A percentile compares a stretch with the other conserved stretches of the same genome.
phyloP scores from a whole-genome alignment of 805 yeast genomes.

The Schwanniomyces occidentalis region DNA sequence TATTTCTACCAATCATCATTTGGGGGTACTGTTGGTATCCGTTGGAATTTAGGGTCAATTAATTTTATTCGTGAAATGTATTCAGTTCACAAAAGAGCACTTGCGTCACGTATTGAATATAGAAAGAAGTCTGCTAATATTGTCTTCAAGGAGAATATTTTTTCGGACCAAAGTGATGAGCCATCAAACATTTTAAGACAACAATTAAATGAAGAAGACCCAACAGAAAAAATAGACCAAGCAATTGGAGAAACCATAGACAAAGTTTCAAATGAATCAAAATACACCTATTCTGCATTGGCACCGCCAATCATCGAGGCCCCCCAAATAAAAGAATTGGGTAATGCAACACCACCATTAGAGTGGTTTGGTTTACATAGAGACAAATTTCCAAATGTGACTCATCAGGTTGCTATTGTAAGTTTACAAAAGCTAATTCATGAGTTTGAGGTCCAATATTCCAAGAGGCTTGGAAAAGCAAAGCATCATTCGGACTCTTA shows the following conservation, averaged over 20 bases:
- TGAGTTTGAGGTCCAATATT: conserved; percentile 59
- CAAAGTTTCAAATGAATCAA: conserved; percentile 36
- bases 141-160: conserved; percentile 13
- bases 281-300: conserved; percentile 60
- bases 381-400: conserved; percentile 77
- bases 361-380: conserved; percentile 98
- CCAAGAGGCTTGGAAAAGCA: conserved; percentile 49
- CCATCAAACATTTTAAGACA: conserved; percentile 11
- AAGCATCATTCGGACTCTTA: too few relatives aligned
- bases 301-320: conserved; percentile 82
- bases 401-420: conserved; percentile 78
- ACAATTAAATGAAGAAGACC: conserved; percentile 16
- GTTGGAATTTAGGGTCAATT: conserved; percentile 93
- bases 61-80: conserved; percentile 91
- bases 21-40: conserved; percentile 86
- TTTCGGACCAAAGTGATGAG: conserved; percentile 3
- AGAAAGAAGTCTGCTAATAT: conserved; percentile 20
- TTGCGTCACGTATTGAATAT: conserved; percentile 55
- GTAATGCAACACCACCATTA: conserved; percentile 96
- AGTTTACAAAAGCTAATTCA: conserved; percentile 72
- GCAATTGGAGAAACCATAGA: conserved; percentile 39
- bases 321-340: conserved; percentile 87
- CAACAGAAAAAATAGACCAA: conserved; percentile 30
- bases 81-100: conserved; percentile 76
- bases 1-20: conserved; percentile 71